Evolutionary conservation across 768 basidiomycete species (phyloP), one percentile per base, ranked within the genome.

Genomic region (Russula sp.): DNA sequence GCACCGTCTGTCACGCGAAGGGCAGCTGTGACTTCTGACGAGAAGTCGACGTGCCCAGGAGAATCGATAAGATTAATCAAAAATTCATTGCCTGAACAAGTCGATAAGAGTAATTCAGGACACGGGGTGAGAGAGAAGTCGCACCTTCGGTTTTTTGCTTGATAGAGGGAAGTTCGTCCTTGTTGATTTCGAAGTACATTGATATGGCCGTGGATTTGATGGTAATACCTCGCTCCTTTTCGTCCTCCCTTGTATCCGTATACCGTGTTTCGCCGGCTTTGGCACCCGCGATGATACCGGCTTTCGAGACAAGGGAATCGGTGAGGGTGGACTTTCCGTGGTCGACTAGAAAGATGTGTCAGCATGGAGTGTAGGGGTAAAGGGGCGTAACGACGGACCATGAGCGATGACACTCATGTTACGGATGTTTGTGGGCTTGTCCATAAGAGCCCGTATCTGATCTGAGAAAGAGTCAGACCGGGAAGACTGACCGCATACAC

Each of bases 61-160:
- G 95, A 98, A 76, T 99, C 97, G 81, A 99, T 98, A 80, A 99
- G 79, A 80, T 99, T 99, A 83, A 99, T 98, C 84, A 99, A 85
- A 84, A 99, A 99, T 76, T 98, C 93, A 74, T 85, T 82, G 68
- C 94, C 94, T 87, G 63, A 58, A 49, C 32, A 35, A 9, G 31
- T 54, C 37, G 27, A 48, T 48, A 54, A 40, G n/a, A 39, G 27
- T 49, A 51, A 50, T 44, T 61, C 48, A 31, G 62, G 57, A 65
- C 45, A 59, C 42, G 63, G 61, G 32, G 61, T 47, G 35, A n/a
- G 59, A 49, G 54, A 42, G 51, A 10, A 59, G 58, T 75, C 83
- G 62, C 69, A 90, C 94, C 94, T 0, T 85, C 84, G 48, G 94
- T 97, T 80, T 98, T 94, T 81, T 99, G 96, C 76, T 91, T 88